These are phyloP conservation scores for Exophiala sp. DNA, from an alignment of 2,329 filamentous ascomycete species.

Conservation along the genomic window DNA sequence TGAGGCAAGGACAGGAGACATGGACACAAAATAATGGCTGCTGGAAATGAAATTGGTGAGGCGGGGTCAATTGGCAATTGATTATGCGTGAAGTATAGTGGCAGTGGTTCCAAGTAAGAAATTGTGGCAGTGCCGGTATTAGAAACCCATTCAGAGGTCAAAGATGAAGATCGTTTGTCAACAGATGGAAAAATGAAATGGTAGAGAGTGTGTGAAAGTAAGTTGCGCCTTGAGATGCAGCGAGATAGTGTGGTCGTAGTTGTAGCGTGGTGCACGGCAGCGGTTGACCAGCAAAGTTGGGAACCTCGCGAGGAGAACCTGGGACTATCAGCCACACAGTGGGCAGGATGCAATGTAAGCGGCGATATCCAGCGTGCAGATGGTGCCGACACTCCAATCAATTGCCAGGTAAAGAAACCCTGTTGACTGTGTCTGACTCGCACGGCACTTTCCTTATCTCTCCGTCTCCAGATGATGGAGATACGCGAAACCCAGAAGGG, in stretches of 20 bases:
- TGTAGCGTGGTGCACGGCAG: too few species aligned
- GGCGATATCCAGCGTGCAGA: neutral
- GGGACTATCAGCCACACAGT: too few species aligned
- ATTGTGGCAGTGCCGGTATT: too few species aligned
- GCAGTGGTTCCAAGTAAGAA: too few species aligned
- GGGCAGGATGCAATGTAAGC: neutral
- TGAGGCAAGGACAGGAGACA: slow-evolving; percentile 13
- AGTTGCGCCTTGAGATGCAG: too few species aligned
- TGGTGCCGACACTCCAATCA: neutral
- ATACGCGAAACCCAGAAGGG: slow-evolving; percentile 1
- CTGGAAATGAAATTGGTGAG: neutral
- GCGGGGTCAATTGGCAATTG: neutral
- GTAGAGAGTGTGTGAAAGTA: too few species aligned
- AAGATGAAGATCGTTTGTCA: too few species aligned
- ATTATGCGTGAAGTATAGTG: neutral
- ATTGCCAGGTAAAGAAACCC: neutral
- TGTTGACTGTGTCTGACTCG: neutral
- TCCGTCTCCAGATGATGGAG: neutral
- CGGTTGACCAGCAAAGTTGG: too few species aligned
- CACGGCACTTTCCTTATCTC: neutral
- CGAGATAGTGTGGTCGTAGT: too few species aligned
- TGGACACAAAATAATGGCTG: slow-evolving; percentile 11
- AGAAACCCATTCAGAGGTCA: too few species aligned
- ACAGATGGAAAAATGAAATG: too few species aligned
- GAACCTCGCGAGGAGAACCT: too few species aligned